Percentiles rank a stretch among this genome's conserved stretches.
These are phyloP conservation scores for Tetrahymena borealis DNA, from an alignment of 73 alveolate genomes.

Conservation along the genomic window DNA sequence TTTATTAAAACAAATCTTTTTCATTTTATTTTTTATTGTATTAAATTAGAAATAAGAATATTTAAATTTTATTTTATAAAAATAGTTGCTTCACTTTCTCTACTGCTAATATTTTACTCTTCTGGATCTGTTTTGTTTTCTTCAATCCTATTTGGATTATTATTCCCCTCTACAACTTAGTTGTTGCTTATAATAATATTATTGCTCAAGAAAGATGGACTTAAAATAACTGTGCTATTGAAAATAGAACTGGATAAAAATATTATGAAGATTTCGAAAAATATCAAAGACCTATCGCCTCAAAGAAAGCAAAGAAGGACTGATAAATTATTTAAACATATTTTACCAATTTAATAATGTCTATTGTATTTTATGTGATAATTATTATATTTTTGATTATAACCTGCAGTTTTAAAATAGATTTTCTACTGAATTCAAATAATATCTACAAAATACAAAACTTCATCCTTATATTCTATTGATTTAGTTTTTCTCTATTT, in stretches of 20 bases:
- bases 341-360: too few relatives aligned
- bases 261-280: not conserved
- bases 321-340: not conserved
- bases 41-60: not conserved
- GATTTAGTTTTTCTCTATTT: too few relatives aligned
- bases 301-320: not conserved
- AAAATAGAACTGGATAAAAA: not conserved
- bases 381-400: too few relatives aligned
- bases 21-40: not conserved
- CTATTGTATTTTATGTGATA: too few relatives aligned
- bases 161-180: not conserved
- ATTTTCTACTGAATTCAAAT: too few relatives aligned
- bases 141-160: conserved; percentile 33
- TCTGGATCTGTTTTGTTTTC: conserved; percentile 38
- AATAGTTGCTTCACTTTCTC: conserved; percentile 18
- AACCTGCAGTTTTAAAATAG: too few relatives aligned
- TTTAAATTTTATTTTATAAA: not conserved
- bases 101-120: not conserved
- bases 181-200: not conserved
- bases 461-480: too few relatives aligned
- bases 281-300: not conserved
- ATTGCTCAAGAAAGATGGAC: not conserved
- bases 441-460: too few relatives aligned
- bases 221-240: not conserved
- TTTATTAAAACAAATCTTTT: too few relatives aligned